Percentiles rank a stretch among this genome's conserved stretches.
Evolutionary conservation across 768 basidiomycete species (phyloP).

Genomic region (Phlebiopsis flavidoalba): DNA sequence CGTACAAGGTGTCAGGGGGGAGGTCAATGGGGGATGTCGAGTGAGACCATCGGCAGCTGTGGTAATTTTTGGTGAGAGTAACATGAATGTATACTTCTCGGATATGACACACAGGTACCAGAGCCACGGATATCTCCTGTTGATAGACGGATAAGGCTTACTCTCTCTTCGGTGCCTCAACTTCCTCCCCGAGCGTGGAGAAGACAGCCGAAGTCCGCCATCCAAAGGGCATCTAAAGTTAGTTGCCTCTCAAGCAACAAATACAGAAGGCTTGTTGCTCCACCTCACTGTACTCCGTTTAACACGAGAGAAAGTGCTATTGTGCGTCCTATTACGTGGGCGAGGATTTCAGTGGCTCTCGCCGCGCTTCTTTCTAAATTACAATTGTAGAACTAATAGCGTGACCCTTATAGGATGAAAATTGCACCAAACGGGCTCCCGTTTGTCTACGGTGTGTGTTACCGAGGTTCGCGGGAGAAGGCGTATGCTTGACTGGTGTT

Average conservation of each 20-base stretch:
- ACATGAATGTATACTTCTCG: not conserved
- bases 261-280: not conserved
- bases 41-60: too few relatives aligned
- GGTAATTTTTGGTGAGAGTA: slow-evolving; percentile 14
- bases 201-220: slow-evolving; percentile 1
- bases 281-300: not conserved
- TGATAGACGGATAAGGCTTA: slow-evolving; percentile 4
- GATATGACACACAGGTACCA: not conserved
- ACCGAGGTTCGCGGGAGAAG: not conserved
- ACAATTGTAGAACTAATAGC: not conserved
- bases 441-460: not conserved
- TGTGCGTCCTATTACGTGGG: not conserved
- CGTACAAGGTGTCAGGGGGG: slow-evolving; percentile 84
- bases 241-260: not conserved
- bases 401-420: not conserved
- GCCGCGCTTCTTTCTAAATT: not conserved
- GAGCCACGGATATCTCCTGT: not conserved
- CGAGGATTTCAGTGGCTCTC: not conserved
- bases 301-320: not conserved
- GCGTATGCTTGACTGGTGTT: not conserved
- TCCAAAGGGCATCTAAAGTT: not conserved
- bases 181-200: not conserved
- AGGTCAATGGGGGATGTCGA: slow-evolving; percentile 64
- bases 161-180: not conserved
- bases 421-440: not conserved